Percentiles rank a stretch among this genome's conserved stretches.
These are phyloP conservation scores for Ceratocystis harringtonii DNA, from an alignment of 2,329 filamentous ascomycete genomes.

Conservation along the genomic window DNA sequence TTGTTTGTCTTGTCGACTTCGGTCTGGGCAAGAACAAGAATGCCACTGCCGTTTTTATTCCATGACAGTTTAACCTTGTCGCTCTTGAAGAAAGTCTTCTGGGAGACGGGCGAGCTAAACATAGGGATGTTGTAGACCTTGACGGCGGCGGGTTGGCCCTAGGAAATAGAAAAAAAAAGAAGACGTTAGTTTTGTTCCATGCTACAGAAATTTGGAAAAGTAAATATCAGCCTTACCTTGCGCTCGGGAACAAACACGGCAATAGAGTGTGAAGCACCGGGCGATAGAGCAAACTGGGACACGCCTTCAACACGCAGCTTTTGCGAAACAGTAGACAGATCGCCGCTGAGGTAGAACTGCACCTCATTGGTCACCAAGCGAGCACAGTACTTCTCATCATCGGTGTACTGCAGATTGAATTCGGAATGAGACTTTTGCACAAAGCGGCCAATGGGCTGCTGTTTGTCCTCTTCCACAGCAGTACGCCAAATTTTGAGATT, in stretches of 20 bases:
- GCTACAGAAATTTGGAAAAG: not conserved
- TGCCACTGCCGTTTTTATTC: constrained; percentile 80
- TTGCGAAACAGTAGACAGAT: constrained; percentile 82
- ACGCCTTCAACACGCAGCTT: constrained; percentile 88
- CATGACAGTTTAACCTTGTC: constrained; percentile 98
- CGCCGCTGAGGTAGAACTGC: constrained; percentile 83
- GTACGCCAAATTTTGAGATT: constrained; percentile 96
- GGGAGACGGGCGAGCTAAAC: constrained; percentile 68
- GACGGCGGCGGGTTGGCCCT: constrained; percentile 87
- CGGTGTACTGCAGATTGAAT: constrained; percentile 95
- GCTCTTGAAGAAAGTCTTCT: constrained; percentile 98
- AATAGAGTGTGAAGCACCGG: constrained; percentile 78
- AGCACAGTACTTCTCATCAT: constrained; percentile 85
- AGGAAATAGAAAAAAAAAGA: constrained; percentile 1
- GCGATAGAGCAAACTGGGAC: constrained; percentile 74
- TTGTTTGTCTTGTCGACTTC: constrained; percentile 97
- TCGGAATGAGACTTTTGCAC: constrained; percentile 92
- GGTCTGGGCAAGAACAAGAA: constrained; percentile 91
- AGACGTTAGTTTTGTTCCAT: constrained; percentile 17
- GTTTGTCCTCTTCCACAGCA: constrained; percentile 52
- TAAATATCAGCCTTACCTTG: constrained; percentile 46
- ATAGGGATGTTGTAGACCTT: constrained; percentile 89
- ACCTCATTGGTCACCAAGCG: constrained; percentile 93
- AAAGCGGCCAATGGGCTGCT: constrained; percentile 68
- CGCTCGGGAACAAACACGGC: constrained; percentile 91